These are phyloP conservation scores for Citrus reticulata DNA, from an alignment of 345 rosid species.

Conservation along the genomic window DNA sequence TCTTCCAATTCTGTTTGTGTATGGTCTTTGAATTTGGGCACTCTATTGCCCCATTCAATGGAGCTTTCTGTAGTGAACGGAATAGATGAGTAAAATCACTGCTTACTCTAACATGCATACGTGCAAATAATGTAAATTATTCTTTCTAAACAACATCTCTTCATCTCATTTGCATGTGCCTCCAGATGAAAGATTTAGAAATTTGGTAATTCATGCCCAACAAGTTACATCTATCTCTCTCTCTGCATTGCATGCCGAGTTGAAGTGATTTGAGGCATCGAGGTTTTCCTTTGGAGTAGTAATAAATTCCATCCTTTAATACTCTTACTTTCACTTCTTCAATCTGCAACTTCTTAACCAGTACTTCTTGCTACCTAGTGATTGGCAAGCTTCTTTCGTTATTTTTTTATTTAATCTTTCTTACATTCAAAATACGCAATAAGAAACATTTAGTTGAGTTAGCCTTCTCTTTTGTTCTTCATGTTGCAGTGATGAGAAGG, in stretches of 20 bases:
- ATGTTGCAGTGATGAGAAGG: slow-evolving; percentile 68
- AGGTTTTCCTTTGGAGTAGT: background rate
- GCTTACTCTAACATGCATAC: background rate
- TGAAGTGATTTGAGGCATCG: background rate
- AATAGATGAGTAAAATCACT: background rate
- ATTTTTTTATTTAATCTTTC: background rate
- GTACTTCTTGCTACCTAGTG: background rate
- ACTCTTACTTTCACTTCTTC: background rate
- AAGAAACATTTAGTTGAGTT: background rate
- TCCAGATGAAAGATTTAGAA: background rate
- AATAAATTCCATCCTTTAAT: background rate
- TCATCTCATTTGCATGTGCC: background rate
- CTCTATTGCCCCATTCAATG: background rate
- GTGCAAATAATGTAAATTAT: background rate
- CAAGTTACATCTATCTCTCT: background rate
- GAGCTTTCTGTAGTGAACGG: background rate
- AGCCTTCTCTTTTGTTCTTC: background rate
- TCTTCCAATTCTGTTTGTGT: background rate
- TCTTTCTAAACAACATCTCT: background rate
- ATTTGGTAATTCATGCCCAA: background rate
- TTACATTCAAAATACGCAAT: background rate
- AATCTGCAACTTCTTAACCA: background rate
- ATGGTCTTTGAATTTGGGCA: background rate
- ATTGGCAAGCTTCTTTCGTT: background rate
- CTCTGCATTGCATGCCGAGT: background rate